Evolutionary conservation across 257 asterid genomes (phyloP).

Genomic region (Fraxinus excelsior): DNA sequence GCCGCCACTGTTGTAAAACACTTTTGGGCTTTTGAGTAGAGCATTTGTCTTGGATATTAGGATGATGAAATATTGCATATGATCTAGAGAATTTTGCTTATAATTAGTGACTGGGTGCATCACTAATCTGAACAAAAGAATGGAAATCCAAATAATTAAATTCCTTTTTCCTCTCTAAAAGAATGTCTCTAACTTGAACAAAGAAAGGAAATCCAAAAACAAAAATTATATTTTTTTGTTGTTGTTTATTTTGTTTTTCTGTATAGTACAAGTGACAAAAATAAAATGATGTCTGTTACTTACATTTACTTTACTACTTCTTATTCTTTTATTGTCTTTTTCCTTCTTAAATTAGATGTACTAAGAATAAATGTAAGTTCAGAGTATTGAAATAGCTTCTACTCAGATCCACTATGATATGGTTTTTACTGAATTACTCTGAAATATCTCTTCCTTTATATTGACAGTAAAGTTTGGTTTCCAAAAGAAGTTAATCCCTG

Average conservation of each 20-base stretch:
- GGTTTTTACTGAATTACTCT: no score
- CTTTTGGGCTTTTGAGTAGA: conserved; percentile 18
- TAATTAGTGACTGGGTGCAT: background rate
- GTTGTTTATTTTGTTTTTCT: background rate
- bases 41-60: background rate
- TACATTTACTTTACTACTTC: no score
- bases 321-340: no score
- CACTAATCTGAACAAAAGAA: background rate
- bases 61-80: background rate
- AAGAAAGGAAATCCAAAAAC: background rate
- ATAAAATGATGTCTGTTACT: no score
- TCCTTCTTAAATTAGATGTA: no score
- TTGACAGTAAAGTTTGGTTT: no score
- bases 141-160: background rate
- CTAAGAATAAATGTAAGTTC: no score
- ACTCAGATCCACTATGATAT: no score
- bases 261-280: no score
- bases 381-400: no score
- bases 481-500: no score
- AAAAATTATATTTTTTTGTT: background rate
- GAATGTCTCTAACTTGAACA: background rate
- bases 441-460: no score
- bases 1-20: conserved; percentile 6
- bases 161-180: background rate
- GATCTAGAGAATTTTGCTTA: background rate